phyloP scores from a whole-genome alignment of 2,329 filamentous ascomycete genomes.

The Epichloe typhina region DNA sequence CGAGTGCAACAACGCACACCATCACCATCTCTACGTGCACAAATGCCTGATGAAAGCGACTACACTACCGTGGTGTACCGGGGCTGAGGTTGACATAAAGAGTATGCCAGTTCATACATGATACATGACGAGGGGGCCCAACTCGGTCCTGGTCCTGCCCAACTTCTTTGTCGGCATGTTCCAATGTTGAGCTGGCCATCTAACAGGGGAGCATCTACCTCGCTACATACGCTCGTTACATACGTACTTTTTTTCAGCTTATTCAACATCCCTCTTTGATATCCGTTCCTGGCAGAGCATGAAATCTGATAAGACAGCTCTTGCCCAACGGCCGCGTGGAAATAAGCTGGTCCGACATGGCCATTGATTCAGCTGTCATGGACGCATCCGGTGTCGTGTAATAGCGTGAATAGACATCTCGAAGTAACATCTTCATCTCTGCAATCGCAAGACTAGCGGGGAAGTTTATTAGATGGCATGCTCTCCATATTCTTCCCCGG shows the following conservation, averaged over 20 bases:
- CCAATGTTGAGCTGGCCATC: neutral
- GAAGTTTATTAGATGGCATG: neutral
- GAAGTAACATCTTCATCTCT: conserved; percentile 54
- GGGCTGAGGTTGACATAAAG: neutral
- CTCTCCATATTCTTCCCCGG: too few relatives aligned
- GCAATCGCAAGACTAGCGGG: conserved; percentile 38
- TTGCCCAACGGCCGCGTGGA: conserved; percentile 49
- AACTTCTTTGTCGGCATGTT: neutral
- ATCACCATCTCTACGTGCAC: neutral
- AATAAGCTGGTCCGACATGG: conserved; percentile 54
- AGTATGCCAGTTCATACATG: too few relatives aligned
- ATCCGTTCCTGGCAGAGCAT: conserved; percentile 15
- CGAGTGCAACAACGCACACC: neutral
- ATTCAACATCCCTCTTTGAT: neutral
- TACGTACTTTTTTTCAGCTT: neutral
- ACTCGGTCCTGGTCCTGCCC: neutral
- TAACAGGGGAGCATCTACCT: neutral
- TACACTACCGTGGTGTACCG: neutral
- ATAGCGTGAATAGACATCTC: conserved; percentile 47
- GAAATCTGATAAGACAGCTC: conserved; percentile 41
- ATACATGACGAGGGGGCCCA: neutral
- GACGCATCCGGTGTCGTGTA: conserved; percentile 39
- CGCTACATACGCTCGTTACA: neutral
- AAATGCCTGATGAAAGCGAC: neutral
- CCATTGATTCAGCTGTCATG: conserved; percentile 45